Percentiles rank a stretch among this genome's conserved stretches.
Evolutionary conservation across 345 rosid genomes (phyloP).

Genomic region (Viola odorata): DNA sequence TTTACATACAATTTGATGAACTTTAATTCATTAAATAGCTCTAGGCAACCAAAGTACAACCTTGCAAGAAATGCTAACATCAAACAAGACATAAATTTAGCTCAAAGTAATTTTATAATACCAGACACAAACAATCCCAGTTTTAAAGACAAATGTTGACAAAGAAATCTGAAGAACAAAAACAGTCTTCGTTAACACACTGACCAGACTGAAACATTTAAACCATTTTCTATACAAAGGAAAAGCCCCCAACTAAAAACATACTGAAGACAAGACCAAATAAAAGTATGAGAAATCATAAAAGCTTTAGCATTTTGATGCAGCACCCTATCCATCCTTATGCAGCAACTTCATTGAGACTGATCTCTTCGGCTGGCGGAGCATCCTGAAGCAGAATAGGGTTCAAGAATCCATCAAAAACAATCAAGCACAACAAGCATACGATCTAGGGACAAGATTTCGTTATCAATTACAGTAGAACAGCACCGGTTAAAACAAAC

Average conservation of each 20-base stretch:
- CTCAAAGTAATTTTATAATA: constrained; percentile 1
- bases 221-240: constrained; percentile 30
- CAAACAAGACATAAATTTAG: background rate
- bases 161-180: background rate
- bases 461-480: background rate
- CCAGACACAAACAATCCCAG: constrained; percentile 2
- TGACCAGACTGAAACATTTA: constrained; percentile 12
- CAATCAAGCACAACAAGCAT: background rate
- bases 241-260: constrained; percentile 24
- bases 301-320: constrained; percentile 7
- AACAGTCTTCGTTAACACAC: background rate
- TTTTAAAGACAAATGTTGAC: background rate
- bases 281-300: constrained; percentile 8
- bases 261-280: constrained; percentile 18
- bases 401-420: background rate
- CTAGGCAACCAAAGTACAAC: no score
- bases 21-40: no score
- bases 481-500: background rate
- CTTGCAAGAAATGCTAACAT: no score
- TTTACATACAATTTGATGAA: no score
- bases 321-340: background rate
- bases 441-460: no score
- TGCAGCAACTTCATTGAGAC: constrained; percentile 16
- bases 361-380: constrained; percentile 22
- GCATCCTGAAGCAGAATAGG: constrained; percentile 25